Base-by-base conservation (phyloP, 139 green algal species). In the Picochlorum sp. region DNA sequence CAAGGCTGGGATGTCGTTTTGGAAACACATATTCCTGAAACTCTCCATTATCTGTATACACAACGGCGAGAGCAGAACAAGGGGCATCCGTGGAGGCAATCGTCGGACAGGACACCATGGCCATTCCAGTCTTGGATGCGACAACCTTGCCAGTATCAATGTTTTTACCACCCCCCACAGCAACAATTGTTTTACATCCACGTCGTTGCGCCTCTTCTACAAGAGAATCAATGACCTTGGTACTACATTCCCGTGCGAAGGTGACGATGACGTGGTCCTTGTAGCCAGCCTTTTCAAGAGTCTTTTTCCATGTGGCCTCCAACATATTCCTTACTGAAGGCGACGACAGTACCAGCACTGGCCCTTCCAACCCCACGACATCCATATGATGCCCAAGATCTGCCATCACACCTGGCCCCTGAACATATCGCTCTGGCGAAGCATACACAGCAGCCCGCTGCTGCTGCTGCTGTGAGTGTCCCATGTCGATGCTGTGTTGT, bases 81-180 rank as follows among this genome's bases (percentile, higher is more conserved):
- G 67, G 67, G 7, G 67, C 59, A 57, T 73, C 67, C 24, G 57
- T 62, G 45, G 57, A 68, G 13, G 67, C 67, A 14, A 37, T 45
- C 5, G 67, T 68, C 3, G 67, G 67, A 8, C 44, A 62, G 58
- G 21, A 52, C 4, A 73, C 47, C 14, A 67, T 15, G 16, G 34
- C 6, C 20, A 31, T 16, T 4, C 31, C 57, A 9, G 47, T 21
- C 41, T 31, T 20, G 45, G 62, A 18, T 34, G 67, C 67, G 0
- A 56, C 67, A 6, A 23, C 57, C 16, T 47, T 52, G 9, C 50
- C 54, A 4, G 66, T 47, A 55, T 72, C 66, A 18, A 72, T 60
- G 4, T 10, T 50, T 18, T 70, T 70, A 13, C 64, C 64, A 31
- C 64, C 64, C 5, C 64, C 64, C 4, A 34, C 52, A n/a, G 49